Evolutionary conservation across 495 filamentous ascomycete species (phyloP).

Genomic region (Podospora conica): DNA sequence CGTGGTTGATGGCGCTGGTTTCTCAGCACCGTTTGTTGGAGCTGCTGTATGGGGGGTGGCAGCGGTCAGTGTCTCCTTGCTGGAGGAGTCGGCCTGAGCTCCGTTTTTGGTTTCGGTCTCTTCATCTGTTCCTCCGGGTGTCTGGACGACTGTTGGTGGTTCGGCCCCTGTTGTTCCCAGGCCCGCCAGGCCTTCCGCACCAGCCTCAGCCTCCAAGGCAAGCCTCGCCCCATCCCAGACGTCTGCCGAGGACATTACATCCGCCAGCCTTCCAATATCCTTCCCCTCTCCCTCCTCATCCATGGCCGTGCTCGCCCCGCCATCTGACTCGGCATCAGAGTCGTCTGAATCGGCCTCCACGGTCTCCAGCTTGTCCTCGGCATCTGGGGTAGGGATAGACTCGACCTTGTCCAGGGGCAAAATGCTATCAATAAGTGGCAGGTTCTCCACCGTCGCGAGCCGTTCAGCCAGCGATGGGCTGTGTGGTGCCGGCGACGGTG

Average conservation of each 20-base stretch:
- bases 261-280: background rate
- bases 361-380: conserved; percentile 14
- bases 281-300: conserved; percentile 1
- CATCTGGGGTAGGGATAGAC: conserved; percentile 8
- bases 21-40: background rate
- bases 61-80: background rate
- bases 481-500: background rate
- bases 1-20: background rate
- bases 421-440: conserved; percentile 9
- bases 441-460: conserved; percentile 10
- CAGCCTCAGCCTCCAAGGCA: background rate
- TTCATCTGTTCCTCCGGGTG: background rate
- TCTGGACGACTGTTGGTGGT: background rate
- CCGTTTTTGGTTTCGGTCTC: background rate
- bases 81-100: background rate
- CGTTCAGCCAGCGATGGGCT: background rate
- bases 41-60: background rate
- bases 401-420: conserved; percentile 12
- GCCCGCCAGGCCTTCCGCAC: background rate
- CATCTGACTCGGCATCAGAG: conserved; percentile 9
- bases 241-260: background rate
- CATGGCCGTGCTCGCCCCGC: conserved; percentile 2
- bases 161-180: background rate
- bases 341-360: conserved; percentile 7
- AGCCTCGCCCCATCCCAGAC: background rate